Base-by-base conservation (phyloP, 1,284 basidiomycete species). In the Ustilago vetiveriae region DNA sequence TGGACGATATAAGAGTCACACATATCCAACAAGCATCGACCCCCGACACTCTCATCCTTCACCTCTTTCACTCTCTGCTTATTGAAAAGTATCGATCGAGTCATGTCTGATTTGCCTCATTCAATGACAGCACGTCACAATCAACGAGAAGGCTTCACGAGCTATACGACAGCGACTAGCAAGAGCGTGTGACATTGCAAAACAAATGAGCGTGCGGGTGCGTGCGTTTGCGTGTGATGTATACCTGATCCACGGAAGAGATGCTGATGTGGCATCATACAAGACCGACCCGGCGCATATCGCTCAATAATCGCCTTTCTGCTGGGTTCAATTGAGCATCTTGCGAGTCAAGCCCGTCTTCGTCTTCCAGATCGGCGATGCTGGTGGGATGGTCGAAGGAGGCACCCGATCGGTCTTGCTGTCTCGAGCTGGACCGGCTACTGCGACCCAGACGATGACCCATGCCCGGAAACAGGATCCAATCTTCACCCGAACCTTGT, bases 401-500 rank as follows among this genome's bases (percentile, higher is more conserved):
- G 19, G 27, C 36, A 30, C 36, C 36, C 17, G 14, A 51, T 17
- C 23, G 39, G 19, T 24, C 37, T 26, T 17, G 37, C 27, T 37
- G 45, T 17, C 43, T 29, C 38, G 26, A 14, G 14, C 30, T 22
- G 17, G 42, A 21, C n/a, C 38, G 50, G n/a, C 11, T 46, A 24
- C 43, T 46, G 29, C 47, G 43, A 14, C 54, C 62, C 13, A 67
- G 33, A 4, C 68, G 42, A 5, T 55, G 53, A 1, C 72, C 67
- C 30, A 63, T 44, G 9, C 75, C 76, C 4, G 76, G 76, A 21
- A 77, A 79, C 16, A 79, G 37, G 37, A 77, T 32, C 76, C 76
- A 79, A 32, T 79, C 76, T 40, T 79, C 76, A 10, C 69, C 76
- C 14, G 29, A 48, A 3, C 53, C 38, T 37, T 16, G 24, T 14